phyloP scores from a whole-genome alignment of 257 asterid species.

The Galeopsis tetrahit region DNA sequence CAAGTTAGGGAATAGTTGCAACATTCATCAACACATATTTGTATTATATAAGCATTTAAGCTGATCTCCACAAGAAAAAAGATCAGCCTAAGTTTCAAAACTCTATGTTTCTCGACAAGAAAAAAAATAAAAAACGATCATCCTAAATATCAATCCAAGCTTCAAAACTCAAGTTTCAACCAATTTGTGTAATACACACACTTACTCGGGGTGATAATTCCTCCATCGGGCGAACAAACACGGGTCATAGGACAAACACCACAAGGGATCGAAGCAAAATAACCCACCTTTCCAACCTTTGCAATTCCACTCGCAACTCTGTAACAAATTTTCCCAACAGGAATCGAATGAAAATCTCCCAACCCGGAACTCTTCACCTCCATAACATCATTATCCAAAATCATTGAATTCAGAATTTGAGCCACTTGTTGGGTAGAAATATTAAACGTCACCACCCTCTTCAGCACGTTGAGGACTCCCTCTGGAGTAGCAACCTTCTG shows the following conservation, averaged over 20 bases:
- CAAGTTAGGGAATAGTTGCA: not conserved
- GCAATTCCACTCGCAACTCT: slow-evolving; percentile 38
- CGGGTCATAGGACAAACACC: slow-evolving; percentile 68
- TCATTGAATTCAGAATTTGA: slow-evolving; percentile 57
- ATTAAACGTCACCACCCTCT: slow-evolving; percentile 33
- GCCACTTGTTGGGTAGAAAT: slow-evolving; percentile 45
- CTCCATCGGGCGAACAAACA: slow-evolving; percentile 65
- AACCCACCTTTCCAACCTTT: slow-evolving; percentile 44
- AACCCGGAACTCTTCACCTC: slow-evolving; percentile 84
- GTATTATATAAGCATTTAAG: not conserved
- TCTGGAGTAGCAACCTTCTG: slow-evolving; percentile 55
- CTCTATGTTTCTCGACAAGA: no score
- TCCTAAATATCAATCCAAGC: not conserved
- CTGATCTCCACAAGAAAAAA: not conserved
- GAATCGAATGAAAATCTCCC: slow-evolving; percentile 60
- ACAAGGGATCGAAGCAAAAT: slow-evolving; percentile 73
- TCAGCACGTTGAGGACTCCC: slow-evolving; percentile 40
- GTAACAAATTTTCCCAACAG: slow-evolving; percentile 60
- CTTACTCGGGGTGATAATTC: slow-evolving; percentile 67
- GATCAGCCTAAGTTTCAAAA: no score
- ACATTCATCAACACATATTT: not conserved
- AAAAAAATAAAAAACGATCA: no score
- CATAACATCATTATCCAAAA: slow-evolving; percentile 54
- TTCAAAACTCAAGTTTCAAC: slow-evolving; percentile 57
- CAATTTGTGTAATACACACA: slow-evolving; percentile 69